A percentile compares a stretch with the other conserved stretches of the same genome.
phyloP scores from a whole-genome alignment of 495 filamentous ascomycete species.

The Wilcoxina mikolae region DNA sequence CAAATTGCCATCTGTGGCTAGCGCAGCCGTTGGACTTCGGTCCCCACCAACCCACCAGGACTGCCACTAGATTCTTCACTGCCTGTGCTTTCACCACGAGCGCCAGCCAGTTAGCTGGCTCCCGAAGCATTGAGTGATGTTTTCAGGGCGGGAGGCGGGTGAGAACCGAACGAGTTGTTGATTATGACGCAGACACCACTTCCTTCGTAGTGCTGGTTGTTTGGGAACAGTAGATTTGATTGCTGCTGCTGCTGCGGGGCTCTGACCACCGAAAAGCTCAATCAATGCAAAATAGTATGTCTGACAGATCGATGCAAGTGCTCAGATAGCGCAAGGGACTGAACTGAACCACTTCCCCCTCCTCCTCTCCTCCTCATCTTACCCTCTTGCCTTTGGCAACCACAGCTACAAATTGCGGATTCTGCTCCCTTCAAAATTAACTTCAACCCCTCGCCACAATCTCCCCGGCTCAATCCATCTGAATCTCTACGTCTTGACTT shows the following conservation, averaged over 20 bases:
- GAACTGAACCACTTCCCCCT: not conserved
- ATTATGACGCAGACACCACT: too few species aligned
- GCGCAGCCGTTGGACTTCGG: not conserved
- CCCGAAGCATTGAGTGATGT: too few species aligned
- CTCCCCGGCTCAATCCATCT: not conserved
- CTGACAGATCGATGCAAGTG: not conserved
- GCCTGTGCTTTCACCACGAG: not conserved
- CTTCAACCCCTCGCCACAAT: too few species aligned
- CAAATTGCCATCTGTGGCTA: not conserved
- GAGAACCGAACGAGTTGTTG: too few species aligned
- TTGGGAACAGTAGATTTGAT: too few species aligned
- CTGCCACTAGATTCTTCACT: too few species aligned
- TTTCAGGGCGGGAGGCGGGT: too few species aligned
- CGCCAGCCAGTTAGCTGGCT: too few species aligned
- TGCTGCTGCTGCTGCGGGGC: not conserved
- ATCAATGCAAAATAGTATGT: not conserved
- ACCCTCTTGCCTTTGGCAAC: conserved; percentile 4
- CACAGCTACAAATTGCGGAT: conserved; percentile 7
- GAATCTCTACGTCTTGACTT: too few species aligned
- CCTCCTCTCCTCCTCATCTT: not conserved
- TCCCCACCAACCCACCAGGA: not conserved
- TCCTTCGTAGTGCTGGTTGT: too few species aligned
- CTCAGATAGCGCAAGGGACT: not conserved
- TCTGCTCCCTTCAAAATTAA: too few species aligned
- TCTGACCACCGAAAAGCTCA: conserved; percentile 2